phyloP scores from a whole-genome alignment of 2,329 filamentous ascomycete species.

The Exophiala bonariae region DNA sequence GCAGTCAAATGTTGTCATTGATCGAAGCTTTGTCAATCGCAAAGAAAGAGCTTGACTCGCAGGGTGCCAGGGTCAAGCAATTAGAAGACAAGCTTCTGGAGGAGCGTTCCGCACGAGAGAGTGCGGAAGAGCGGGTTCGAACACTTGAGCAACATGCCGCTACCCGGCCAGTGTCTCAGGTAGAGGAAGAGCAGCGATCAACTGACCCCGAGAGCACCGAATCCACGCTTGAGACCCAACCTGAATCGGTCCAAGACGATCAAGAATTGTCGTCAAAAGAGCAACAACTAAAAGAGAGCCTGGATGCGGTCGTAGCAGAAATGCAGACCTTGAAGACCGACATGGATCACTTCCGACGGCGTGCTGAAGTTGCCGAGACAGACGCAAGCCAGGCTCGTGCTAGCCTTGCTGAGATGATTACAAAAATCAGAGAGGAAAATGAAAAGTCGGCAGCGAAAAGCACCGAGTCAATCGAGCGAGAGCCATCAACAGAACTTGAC shows the following conservation, averaged over 20 bases:
- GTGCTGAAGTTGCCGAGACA: slow-evolving; percentile 77
- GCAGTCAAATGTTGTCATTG: slow-evolving; percentile 77
- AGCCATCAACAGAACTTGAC: background rate
- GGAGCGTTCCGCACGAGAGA: slow-evolving; percentile 78
- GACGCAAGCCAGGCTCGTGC: slow-evolving; percentile 72
- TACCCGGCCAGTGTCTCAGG: slow-evolving; percentile 33
- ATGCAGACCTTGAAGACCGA: slow-evolving; percentile 80
- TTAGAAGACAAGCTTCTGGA: slow-evolving; percentile 75
- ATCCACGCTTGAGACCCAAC: slow-evolving; percentile 15
- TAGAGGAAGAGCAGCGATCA: slow-evolving; percentile 34
- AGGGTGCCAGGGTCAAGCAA: slow-evolving; percentile 75
- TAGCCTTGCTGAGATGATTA: slow-evolving; percentile 82
- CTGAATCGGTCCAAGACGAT: slow-evolving; percentile 37
- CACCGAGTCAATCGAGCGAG: background rate
- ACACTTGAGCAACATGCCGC: slow-evolving; percentile 64
- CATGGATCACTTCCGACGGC: slow-evolving; percentile 73
- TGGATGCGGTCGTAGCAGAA: slow-evolving; percentile 75
- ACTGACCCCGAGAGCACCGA: slow-evolving; percentile 12
- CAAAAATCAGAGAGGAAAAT: slow-evolving; percentile 69
- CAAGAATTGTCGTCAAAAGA: slow-evolving; percentile 41
- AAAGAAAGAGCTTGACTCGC: slow-evolving; percentile 83
- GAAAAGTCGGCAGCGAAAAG: slow-evolving; percentile 14
- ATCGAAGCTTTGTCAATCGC: slow-evolving; percentile 81
- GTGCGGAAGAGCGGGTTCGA: slow-evolving; percentile 79
- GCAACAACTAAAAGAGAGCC: slow-evolving; percentile 63